These are phyloP conservation scores for Geranomyces variabilis DNA, from an alignment of 192 early-diverging fungal species.

Conservation along the genomic window DNA sequence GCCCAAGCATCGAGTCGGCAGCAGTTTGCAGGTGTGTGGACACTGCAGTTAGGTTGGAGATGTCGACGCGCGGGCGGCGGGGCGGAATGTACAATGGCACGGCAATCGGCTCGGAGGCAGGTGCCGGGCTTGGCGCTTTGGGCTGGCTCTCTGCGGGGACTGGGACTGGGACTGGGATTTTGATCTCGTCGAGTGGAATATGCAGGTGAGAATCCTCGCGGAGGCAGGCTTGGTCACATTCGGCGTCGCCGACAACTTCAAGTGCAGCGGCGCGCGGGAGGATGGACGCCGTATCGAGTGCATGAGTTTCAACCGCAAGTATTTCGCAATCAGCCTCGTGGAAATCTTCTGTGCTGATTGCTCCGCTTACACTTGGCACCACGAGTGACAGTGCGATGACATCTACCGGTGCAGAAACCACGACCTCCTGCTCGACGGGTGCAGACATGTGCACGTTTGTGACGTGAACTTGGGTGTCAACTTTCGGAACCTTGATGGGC, in stretches of 20 bases:
- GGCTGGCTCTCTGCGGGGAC: neutral
- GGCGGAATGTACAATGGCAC: neutral
- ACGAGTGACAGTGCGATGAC: neutral
- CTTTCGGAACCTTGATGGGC: neutral
- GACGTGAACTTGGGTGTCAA: neutral
- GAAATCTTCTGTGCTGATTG: neutral
- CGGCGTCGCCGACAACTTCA: neutral
- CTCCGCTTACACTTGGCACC: neutral
- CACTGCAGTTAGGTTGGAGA: slow-evolving; percentile 29
- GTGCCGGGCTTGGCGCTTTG: neutral
- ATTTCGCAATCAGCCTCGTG: neutral
- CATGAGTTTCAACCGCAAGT: neutral
- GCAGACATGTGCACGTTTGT: neutral
- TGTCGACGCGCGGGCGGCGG: slow-evolving; percentile 31
- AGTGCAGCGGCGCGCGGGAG: neutral
- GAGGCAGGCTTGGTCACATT: neutral
- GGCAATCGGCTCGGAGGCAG: neutral
- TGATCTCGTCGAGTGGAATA: neutral
- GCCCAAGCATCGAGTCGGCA: neutral
- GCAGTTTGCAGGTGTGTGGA: slow-evolving; percentile 17
- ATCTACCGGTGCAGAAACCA: neutral
- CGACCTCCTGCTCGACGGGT: neutral
- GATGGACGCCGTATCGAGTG: neutral
- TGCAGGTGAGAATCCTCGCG: neutral
- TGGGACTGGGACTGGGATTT: neutral